These are phyloP conservation scores for Aspergillus quadricinctus DNA, from an alignment of 2,329 filamentous ascomycete species.

Conservation along the genomic window DNA sequence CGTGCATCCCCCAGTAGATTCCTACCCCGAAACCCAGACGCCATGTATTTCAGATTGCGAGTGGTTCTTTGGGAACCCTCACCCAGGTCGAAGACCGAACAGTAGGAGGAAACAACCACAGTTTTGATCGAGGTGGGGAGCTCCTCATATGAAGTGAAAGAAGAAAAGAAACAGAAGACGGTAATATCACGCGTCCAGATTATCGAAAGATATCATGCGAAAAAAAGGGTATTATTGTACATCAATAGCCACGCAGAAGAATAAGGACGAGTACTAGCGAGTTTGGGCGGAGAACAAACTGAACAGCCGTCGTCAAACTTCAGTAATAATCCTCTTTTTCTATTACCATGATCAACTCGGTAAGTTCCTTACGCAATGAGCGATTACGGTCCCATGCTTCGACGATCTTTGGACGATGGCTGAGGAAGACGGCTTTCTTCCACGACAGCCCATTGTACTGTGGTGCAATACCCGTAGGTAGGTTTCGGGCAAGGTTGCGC, in stretches of 20 bases:
- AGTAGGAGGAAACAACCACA: slow-evolving; percentile 10
- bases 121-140: slow-evolving; percentile 15
- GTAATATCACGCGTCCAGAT: slow-evolving; percentile 2
- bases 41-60: slow-evolving; percentile 4
- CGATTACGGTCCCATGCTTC: slow-evolving; percentile 39
- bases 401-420: slow-evolving; percentile 35
- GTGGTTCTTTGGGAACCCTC: slow-evolving; percentile 1
- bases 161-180: slow-evolving; percentile 1
- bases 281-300: not conserved
- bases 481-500: slow-evolving; percentile 44
- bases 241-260: not conserved
- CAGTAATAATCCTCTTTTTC: slow-evolving; percentile 36
- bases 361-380: slow-evolving; percentile 38
- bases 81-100: slow-evolving; percentile 6
- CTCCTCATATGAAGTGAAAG: slow-evolving; percentile 1
- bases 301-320: slow-evolving; percentile 2
- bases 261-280: slow-evolving; percentile 1
- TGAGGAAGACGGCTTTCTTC: slow-evolving; percentile 39
- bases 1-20: slow-evolving; percentile 1
- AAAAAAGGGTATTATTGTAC: not conserved
- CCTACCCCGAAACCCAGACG: slow-evolving; percentile 16
- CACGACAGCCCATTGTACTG: slow-evolving; percentile 30
- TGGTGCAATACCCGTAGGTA: slow-evolving; percentile 30
- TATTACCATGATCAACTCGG: slow-evolving; percentile 40
- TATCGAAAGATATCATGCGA: not conserved